Evolutionary conservation across 2,329 filamentous ascomycete species (phyloP).

Genomic region (Phialocephala sp.): DNA sequence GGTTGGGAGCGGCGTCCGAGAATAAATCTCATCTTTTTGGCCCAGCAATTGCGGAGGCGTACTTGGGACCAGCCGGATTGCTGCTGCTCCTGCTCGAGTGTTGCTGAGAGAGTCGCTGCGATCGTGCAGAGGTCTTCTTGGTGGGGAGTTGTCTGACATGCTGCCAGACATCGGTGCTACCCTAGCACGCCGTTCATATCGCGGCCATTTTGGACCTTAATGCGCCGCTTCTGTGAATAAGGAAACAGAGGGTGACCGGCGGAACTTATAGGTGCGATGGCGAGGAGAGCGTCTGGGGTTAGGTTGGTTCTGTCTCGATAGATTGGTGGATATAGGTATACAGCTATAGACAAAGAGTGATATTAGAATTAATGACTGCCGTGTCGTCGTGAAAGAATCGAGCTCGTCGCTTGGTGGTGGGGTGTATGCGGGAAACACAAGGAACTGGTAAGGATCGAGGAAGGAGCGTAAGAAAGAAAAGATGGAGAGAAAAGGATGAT

Average conservation of each 20-base stretch:
- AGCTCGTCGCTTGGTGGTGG: not conserved
- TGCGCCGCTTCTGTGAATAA: constrained; percentile 13
- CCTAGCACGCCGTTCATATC: constrained; percentile 9
- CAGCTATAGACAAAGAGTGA: not conserved
- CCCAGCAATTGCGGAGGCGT: constrained; percentile 31
- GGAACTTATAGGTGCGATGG: constrained; percentile 1
- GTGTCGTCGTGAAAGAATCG: not conserved
- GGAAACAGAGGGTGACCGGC: not conserved
- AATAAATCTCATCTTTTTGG: constrained; percentile 38
- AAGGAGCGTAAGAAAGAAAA: constrained; percentile 2
- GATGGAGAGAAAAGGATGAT: not conserved
- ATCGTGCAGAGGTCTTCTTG: constrained; percentile 36
- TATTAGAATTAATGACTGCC: constrained; percentile 11
- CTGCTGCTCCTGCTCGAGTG: constrained; percentile 24
- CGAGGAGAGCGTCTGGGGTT: not conserved
- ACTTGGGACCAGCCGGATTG: constrained; percentile 32
- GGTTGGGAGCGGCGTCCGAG: constrained; percentile 42
- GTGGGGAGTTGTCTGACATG: constrained; percentile 32
- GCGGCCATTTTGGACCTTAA: constrained; percentile 26
- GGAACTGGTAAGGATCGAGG: constrained; percentile 1
- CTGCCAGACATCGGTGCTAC: constrained; percentile 11
- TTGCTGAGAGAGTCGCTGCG: constrained; percentile 37
- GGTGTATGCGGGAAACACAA: not conserved
- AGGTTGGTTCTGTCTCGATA: not conserved
- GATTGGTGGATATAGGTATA: constrained; percentile 9